Percentiles rank a stretch among this genome's conserved stretches.
These are phyloP conservation scores for Cyphellophora europaea DNA, from an alignment of 2,329 filamentous ascomycete species.

Conservation along the genomic window DNA sequence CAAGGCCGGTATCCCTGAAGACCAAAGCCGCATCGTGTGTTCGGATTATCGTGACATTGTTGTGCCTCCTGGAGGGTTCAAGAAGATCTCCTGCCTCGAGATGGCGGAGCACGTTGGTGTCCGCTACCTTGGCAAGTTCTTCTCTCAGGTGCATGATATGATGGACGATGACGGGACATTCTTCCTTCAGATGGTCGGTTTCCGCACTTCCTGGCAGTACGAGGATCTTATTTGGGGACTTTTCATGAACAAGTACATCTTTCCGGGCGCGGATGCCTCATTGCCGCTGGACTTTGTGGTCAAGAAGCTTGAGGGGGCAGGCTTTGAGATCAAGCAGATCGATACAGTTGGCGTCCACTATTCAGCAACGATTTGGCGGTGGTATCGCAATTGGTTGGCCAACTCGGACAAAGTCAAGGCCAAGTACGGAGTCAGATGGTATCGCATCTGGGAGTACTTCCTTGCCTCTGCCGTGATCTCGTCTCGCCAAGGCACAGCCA, in stretches of 20 bases:
- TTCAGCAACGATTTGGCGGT: conserved; percentile 90
- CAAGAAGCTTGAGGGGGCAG: conserved; percentile 72
- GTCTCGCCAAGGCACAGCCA: conserved; percentile 73
- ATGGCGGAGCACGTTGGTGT: conserved; percentile 99
- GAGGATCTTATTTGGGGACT: conserved; percentile 97
- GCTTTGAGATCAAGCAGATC: conserved; percentile 82
- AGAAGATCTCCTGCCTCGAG: conserved; percentile 95
- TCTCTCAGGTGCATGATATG: conserved; percentile 86
- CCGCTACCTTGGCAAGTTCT: conserved; percentile 71
- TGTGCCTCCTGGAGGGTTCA: conserved; percentile 65
- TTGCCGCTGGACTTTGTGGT: conserved; percentile 85
- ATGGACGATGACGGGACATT: conserved; percentile 92
- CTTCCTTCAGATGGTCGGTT: conserved; percentile 90
- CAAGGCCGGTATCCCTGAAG: conserved; percentile 70
- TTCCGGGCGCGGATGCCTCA: conserved; percentile 92
- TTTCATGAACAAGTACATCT: conserved; percentile 99
- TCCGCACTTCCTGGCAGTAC: conserved; percentile 93
- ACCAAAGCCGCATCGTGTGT: conserved; percentile 86
- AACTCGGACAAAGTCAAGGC: conserved; percentile 87
- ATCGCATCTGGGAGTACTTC: conserved; percentile 92
- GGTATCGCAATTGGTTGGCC: conserved; percentile 97
- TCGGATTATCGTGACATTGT: conserved; percentile 96
- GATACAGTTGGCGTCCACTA: conserved; percentile 97
- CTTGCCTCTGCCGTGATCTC: conserved; percentile 76
- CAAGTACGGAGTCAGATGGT: conserved; percentile 95